Evolutionary conservation across 2,329 filamentous ascomycete species (phyloP).

Genomic region (Aquanectria penicillioides): DNA sequence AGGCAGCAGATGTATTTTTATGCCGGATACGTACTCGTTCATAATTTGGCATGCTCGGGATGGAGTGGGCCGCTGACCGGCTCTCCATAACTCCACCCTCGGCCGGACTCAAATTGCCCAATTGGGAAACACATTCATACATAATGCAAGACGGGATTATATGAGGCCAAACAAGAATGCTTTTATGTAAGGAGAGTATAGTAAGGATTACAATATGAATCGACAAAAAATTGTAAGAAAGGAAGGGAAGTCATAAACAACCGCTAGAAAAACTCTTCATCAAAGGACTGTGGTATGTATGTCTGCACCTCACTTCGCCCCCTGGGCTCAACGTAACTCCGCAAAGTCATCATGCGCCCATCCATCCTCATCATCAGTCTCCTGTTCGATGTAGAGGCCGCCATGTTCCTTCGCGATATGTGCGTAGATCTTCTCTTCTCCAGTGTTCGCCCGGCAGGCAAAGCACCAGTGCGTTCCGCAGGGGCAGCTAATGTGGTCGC

Average conservation of each 20-base stretch:
- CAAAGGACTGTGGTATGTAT: not conserved
- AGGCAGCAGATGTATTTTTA: too few species aligned
- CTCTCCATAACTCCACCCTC: not conserved
- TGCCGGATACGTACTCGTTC: too few species aligned
- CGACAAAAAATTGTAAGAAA: too few species aligned
- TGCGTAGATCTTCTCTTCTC: conserved; percentile 44
- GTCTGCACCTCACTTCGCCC: conserved; percentile 1
- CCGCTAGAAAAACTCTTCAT: not conserved
- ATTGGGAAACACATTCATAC: too few species aligned
- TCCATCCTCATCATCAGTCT: conserved; percentile 27
- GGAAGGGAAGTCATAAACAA: not conserved
- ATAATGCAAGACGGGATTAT: too few species aligned
- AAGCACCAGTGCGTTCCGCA: conserved; percentile 54
- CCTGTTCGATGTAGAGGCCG: conserved; percentile 41
- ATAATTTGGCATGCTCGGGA: too few species aligned
- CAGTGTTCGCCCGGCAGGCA: conserved; percentile 46
- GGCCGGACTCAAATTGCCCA: not conserved
- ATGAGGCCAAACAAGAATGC: too few species aligned
- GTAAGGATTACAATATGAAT: too few species aligned
- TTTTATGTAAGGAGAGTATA: too few species aligned
- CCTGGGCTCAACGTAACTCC: not conserved
- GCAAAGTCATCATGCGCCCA: conserved; percentile 19
- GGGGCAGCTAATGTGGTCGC: conserved; percentile 52
- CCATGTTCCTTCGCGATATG: conserved; percentile 50
- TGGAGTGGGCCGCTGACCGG: too few species aligned